phyloP scores from a whole-genome alignment of 257 asterid species.

The Gentiana macrophylla region DNA sequence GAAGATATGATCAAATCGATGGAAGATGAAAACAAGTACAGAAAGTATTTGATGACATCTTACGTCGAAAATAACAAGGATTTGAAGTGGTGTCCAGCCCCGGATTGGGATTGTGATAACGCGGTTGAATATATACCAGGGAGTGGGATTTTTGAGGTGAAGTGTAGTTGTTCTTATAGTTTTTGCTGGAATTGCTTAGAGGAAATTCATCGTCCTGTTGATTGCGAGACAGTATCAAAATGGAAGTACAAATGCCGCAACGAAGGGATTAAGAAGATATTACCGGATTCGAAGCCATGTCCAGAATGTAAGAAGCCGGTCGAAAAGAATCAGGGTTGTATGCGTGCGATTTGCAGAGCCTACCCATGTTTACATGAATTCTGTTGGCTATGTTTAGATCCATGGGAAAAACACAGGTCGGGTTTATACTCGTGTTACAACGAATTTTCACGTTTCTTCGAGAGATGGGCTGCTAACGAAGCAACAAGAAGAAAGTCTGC shows the following conservation, averaged over 20 bases:
- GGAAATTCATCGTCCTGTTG: slow-evolving; percentile 88
- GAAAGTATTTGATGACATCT: slow-evolving; percentile 70
- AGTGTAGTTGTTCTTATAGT: slow-evolving; percentile 45
- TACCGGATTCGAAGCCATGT: slow-evolving; percentile 98
- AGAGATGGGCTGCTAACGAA: slow-evolving; percentile 99
- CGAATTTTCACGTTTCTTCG: slow-evolving; percentile 95
- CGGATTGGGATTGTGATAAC: slow-evolving; percentile 88
- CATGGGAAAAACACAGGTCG: slow-evolving; percentile 85
- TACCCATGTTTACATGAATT: slow-evolving; percentile 78
- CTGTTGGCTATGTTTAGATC: slow-evolving; percentile 17
- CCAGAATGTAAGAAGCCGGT: slow-evolving; percentile 99
- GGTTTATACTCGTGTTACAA: slow-evolving; percentile 74
- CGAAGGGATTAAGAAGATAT: slow-evolving; percentile 93
- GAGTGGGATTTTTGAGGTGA: slow-evolving; percentile 79
- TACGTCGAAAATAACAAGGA: slow-evolving; percentile 78
- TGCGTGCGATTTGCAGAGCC: slow-evolving; percentile 99
- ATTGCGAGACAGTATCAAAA: slow-evolving; percentile 78
- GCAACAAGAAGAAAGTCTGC: slow-evolving; percentile 83
- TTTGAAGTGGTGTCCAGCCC: slow-evolving; percentile 98
- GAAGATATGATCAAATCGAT: slow-evolving; percentile 51
- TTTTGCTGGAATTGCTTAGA: no score
- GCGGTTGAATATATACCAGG: slow-evolving; percentile 80
- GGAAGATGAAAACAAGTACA: slow-evolving; percentile 61
- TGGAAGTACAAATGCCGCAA: slow-evolving; percentile 97
- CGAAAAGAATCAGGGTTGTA: slow-evolving; percentile 98